These are phyloP conservation scores for Hypoxylon sp. DNA, from an alignment of 2,329 filamentous ascomycete species.

Conservation along the genomic window DNA sequence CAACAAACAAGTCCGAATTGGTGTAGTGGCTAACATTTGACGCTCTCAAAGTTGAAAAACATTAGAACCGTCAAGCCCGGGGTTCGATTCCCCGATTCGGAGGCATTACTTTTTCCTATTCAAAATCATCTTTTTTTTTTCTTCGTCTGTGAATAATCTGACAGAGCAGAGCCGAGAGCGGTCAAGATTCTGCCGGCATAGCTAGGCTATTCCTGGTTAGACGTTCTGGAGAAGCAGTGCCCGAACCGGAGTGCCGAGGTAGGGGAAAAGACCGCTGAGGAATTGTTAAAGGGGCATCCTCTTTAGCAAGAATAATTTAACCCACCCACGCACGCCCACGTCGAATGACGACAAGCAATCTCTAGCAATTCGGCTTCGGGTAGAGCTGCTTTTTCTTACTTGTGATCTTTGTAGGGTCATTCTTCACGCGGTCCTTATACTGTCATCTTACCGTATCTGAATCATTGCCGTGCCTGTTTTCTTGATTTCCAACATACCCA, in stretches of 20 bases:
- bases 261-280: background rate
- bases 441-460: slow-evolving; percentile 1
- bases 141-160: background rate
- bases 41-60: slow-evolving; percentile 41
- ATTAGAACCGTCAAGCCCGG: slow-evolving; percentile 38
- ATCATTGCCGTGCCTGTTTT: slow-evolving; percentile 7
- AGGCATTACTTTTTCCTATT: slow-evolving; percentile 19
- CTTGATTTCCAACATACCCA: background rate
- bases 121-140: background rate
- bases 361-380: slow-evolving; percentile 3
- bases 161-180: background rate
- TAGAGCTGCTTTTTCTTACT: slow-evolving; percentile 1
- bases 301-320: slow-evolving; percentile 4
- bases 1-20: slow-evolving; percentile 43
- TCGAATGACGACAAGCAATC: slow-evolving; percentile 23
- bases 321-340: slow-evolving; percentile 17
- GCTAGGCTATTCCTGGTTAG: slow-evolving; percentile 16
- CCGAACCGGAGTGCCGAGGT: slow-evolving; percentile 40
- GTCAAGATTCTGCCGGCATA: slow-evolving; percentile 14
- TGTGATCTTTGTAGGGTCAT: background rate
- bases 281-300: background rate
- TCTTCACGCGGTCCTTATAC: background rate
- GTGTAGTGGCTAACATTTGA: slow-evolving; percentile 49
- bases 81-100: slow-evolving; percentile 45
- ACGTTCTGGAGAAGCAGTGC: background rate